Evolutionary conservation across 805 yeast genomes (phyloP).

Genomic region (Yamadazyma tumulicola): DNA sequence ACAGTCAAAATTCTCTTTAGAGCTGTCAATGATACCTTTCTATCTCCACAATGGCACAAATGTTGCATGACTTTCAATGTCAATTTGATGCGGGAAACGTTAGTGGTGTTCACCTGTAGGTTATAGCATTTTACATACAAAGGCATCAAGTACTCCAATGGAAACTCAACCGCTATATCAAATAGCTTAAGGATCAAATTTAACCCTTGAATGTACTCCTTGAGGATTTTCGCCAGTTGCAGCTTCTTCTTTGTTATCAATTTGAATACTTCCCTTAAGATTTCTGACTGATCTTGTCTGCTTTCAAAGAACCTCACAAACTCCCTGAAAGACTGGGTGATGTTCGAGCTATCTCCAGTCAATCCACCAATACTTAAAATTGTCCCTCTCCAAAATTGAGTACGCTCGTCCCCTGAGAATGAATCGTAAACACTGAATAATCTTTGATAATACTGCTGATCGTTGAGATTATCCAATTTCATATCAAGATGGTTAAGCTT

Average conservation of each 20-base stretch:
- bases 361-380: slow-evolving; percentile 53
- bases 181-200: slow-evolving; percentile 35
- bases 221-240: slow-evolving; percentile 13
- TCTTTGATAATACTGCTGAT: slow-evolving; percentile 4
- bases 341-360: slow-evolving; percentile 45
- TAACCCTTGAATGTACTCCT: slow-evolving; percentile 21
- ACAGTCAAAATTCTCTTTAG: slow-evolving; percentile 6
- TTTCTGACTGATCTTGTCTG: slow-evolving; percentile 1
- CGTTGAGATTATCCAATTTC: neutral
- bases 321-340: slow-evolving; percentile 39
- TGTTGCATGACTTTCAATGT: slow-evolving; percentile 45
- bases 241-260: slow-evolving; percentile 15
- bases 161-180: slow-evolving; percentile 35
- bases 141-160: slow-evolving; percentile 26
- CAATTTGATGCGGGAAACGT: slow-evolving; percentile 31
- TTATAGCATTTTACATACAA: slow-evolving; percentile 52
- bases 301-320: slow-evolving; percentile 18
- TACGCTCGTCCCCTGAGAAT: neutral
- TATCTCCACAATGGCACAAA: slow-evolving; percentile 20
- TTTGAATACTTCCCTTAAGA: slow-evolving; percentile 15
- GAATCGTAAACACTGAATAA: slow-evolving; percentile 6
- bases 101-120: slow-evolving; percentile 49
- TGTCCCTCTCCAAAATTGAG: slow-evolving; percentile 54
- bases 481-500: slow-evolving; percentile 19
- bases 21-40: slow-evolving; percentile 1